Evolutionary conservation across 2,329 filamentous ascomycete genomes (phyloP), one percentile per base, ranked within the genome.

Genomic region (Alternaria dauci): DNA sequence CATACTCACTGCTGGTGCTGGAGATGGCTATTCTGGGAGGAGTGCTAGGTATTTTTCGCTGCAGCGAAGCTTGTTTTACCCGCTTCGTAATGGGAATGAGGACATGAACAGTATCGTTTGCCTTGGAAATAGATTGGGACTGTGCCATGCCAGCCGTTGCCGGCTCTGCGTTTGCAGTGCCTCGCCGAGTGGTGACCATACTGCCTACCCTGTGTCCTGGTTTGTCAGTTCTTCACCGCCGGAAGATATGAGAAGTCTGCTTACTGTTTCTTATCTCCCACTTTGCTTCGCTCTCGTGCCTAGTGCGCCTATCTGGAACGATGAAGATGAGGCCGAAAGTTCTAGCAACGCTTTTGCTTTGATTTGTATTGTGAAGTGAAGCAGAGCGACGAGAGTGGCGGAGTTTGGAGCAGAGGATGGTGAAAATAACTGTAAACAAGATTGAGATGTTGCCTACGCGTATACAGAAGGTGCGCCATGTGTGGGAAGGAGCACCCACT

Each of bases 151-250:
- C 18, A 28, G 12, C 11, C 11, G 26, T 52, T 12, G 18, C 16
- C 11, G 16, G 18, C 25, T 48, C 48, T 52, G 52, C 57, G 23
- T 59, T 61, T 26, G 52, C 56, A 59, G 43, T 41, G 32, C 65
- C 59, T 34, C 58, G 58, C 36, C 57, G 58, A 30, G 61, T 67
- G 14, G 56, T 42, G 39, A 59, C 61, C 66, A 67, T 69, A 4
- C 16, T 52, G 23, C 28, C 26, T 23, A 26, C 4, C 30, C 11
- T 51, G 7, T 52, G 12, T 57, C 16, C 47, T 47, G 39, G 14
- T 55, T 52, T 9, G 16, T 42, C 42, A 56, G 28, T 34, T 20
- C 36, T 20, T 32, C 42, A 46, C 51, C 18, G 23, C 28, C 14
- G 20, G 16, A n/a, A 6, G 23, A 8, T 42, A 12, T 12, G 8